Base-by-base conservation (phyloP, 2,329 filamentous ascomycete species). In the Helotiales sp. region DNA sequence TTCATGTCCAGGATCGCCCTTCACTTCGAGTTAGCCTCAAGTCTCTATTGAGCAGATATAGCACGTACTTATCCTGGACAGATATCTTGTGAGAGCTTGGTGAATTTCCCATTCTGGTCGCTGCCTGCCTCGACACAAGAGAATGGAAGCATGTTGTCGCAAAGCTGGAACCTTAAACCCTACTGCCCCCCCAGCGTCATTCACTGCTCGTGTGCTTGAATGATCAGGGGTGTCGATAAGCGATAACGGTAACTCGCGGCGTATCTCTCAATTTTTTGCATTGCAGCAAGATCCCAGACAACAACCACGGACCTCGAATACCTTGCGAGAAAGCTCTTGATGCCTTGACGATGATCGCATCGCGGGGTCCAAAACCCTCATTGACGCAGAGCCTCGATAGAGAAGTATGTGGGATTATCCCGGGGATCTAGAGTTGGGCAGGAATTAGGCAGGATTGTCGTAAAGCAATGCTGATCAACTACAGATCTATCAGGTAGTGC, bases 1-100 rank as follows among this genome's bases (percentile, higher is more conserved):
- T 98, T 98, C 78, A 98, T 89, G 77, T 98, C 93, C 70, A 98
- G 88, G 75, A 98, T 97, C 59, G 93, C 93, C 78, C 93, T 97
- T 47, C 57, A 19, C 53, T 47, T 52, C 34, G 47, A 47, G 40
- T 58, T 49, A 54, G 30, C 40, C 15, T 46, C 31, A 40, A 10
- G 6, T 22, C 12, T 30, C 19, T 52, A 44, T 38, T 49, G 53
- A 31, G 38, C 55, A 49, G 40, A 52, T 29, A 54, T 29, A 51
- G 15, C 10, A 73, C 83, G 68, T 72, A 96, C 93, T 91, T 92
- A 77, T 98, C 93, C 78, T 97, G 93, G 68, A 84, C 82, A 31
- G 87, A 87, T 60, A 89, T 84, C 73, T 85, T 89, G 69, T 83
- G 80, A 55, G 81, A 76, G 73, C 85, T 88, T 67, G 75, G 75